Base-by-base conservation (phyloP, 116 monocot species). In the Iris pallida region DNA sequence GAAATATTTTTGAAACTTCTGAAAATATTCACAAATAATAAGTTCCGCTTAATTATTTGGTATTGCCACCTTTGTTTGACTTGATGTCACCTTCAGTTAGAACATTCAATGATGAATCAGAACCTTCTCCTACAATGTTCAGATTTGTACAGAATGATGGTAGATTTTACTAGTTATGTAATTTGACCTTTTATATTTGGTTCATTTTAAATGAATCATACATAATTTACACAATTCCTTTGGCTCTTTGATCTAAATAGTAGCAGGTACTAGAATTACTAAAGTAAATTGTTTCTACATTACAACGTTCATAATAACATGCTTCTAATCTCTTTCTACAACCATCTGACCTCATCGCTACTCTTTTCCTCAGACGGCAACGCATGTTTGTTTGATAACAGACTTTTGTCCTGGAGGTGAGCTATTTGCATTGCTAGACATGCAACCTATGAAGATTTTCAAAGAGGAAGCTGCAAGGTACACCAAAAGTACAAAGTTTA, bases 391-490 rank as follows among this genome's bases (percentile, higher is more conserved):
- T 71, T 82, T 92, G 48, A 88, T 92, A 70, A 92, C 88, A 79
- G 91, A 92, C 71, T 92, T 88, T 63, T 92, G 70, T 59, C 57
- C 85, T 65, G 91, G 91, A 53, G 88, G 91, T 47, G 88, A 92
- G 73, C 75, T 95, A 40, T 95, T 91, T 82, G 91, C 84, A 42
- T 79, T 95, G 74, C 82, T 95, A 72, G 95, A 95, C 62, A 83
- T 45, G 65, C 95, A 95, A 70, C 95, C 95, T 40, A 88, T 91
- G 95, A 95, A 95, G 76, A 80, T 81, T 62, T 82, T 95, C 42
- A 88, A 82, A 78, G 95, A 95, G 68, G 95, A 84, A 52, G 73
- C 89, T 73, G 91, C 95, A 68, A 91, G 88, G 95, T 91, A 77
- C 30, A 63, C 76, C 87, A 8, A 69, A 53, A 30, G 45, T 62